Conservation (phyloP, 2,329 filamentous ascomycete genomes). For the Alternaria longipes region DNA sequence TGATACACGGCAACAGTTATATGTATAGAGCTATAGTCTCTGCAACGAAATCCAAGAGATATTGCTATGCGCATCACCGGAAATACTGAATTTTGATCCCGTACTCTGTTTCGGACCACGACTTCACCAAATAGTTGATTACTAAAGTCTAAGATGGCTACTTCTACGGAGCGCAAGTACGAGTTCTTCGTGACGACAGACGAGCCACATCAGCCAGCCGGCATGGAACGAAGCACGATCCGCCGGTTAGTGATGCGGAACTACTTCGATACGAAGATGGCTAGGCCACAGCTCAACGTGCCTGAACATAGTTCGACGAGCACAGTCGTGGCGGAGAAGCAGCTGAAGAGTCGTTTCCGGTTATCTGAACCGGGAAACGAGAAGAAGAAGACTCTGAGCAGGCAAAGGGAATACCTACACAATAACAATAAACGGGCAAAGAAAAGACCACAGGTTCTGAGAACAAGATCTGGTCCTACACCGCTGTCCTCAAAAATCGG, state of each 20-base stretch:
- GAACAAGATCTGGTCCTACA: background rate
- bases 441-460: background rate
- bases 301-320: constrained; percentile 32
- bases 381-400: background rate
- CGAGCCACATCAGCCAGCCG: constrained; percentile 33
- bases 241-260: constrained; percentile 41
- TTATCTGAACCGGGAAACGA: constrained; percentile 8
- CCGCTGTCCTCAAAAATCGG: background rate
- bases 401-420: background rate
- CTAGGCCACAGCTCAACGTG: constrained; percentile 8
- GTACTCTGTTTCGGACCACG: background rate
- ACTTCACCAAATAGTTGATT: background rate
- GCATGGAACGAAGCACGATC: constrained; percentile 31
- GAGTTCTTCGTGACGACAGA: constrained; percentile 41
- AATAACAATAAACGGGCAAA: background rate
- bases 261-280: constrained; percentile 34
- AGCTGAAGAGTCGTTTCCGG: constrained; percentile 35
- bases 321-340: constrained; percentile 31
- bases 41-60: background rate
- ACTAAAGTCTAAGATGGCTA: background rate
- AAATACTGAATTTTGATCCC: background rate
- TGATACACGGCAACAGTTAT: background rate
- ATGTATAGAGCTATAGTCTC: background rate
- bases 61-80: background rate
- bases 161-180: constrained; percentile 30